Evolutionary conservation across 106 monocot genomes (phyloP).

Genomic region (Phalaenopsis aphrodite): DNA sequence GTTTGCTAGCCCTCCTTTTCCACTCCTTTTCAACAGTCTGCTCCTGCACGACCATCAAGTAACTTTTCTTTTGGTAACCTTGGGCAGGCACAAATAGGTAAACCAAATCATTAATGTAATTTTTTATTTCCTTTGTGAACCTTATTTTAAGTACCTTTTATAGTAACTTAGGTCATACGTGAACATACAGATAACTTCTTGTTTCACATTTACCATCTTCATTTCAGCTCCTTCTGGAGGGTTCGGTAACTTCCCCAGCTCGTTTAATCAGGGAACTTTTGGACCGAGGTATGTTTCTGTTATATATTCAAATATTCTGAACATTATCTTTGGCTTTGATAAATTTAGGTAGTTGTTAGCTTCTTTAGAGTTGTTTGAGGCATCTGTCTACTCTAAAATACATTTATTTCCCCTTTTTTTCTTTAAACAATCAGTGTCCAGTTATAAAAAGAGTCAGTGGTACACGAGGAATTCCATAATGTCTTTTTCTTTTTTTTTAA

Average conservation of each 20-base stretch:
- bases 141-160: not conserved
- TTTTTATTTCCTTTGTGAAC: not conserved
- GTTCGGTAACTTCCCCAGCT: conserved; percentile 38
- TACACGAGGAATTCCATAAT: not conserved
- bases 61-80: conserved; percentile 62
- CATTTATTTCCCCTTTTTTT: not conserved
- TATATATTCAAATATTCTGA: conserved; percentile 2
- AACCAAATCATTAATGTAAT: not conserved
- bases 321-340: not conserved
- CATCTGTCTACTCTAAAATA: not conserved
- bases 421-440: not conserved
- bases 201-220: conserved; percentile 8
- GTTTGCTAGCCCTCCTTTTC: conserved; percentile 42
- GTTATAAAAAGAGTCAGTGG: not conserved
- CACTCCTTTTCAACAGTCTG: conserved; percentile 39
- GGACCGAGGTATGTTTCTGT: conserved; percentile 51
- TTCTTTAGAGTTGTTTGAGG: not conserved
- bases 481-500: too few relatives aligned
- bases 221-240: conserved; percentile 39
- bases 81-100: conserved; percentile 70
- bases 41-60: conserved; percentile 30
- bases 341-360: not conserved
- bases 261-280: conserved; percentile 44
- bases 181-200: not conserved
- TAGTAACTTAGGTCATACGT: not conserved